Evolutionary conservation across 768 basidiomycete species (phyloP).

Genomic region (Suillus variegatus): DNA sequence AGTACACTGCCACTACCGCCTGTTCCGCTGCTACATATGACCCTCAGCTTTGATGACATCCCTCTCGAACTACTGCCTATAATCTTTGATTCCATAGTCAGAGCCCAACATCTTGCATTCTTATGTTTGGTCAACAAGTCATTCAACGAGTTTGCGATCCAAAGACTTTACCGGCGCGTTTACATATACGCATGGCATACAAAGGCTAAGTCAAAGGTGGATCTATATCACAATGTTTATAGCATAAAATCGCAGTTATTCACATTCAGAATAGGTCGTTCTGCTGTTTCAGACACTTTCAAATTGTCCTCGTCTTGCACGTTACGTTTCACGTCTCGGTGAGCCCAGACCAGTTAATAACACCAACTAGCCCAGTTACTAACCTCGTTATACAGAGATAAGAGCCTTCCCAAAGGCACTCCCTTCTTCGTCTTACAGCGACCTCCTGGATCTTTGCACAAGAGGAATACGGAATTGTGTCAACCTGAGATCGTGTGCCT

Average conservation of each 20-base stretch:
- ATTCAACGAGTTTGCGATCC: constrained; percentile 53
- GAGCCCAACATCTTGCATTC: constrained; percentile 50
- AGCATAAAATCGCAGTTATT: not conserved
- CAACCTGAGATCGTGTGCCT: constrained; percentile 64
- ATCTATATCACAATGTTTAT: constrained; percentile 11
- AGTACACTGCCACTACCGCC: too few relatives aligned
- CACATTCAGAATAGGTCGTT: constrained; percentile 44
- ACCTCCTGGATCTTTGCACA: constrained; percentile 42
- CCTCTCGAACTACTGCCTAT: constrained; percentile 66
- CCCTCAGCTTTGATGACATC: constrained; percentile 48
- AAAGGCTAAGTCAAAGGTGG: constrained; percentile 61
- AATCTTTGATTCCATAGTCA: constrained; percentile 52
- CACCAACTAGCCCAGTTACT: constrained; percentile 5
- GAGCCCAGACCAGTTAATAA: constrained; percentile 19
- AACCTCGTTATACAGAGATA: constrained; percentile 48
- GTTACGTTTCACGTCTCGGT: constrained; percentile 61
- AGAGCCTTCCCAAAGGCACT: constrained; percentile 69
- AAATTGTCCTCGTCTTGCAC: constrained; percentile 53
- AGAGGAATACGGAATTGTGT: constrained; percentile 60
- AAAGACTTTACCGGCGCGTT: constrained; percentile 56
- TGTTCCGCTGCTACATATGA: constrained; percentile 23
- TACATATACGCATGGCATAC: constrained; percentile 74
- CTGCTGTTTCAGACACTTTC: constrained; percentile 65
- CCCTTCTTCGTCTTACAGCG: constrained; percentile 29
- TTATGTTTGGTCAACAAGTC: constrained; percentile 58